These are phyloP conservation scores for Mucor mucedo DNA, from an alignment of 371 early-diverging fungal species.

Conservation along the genomic window DNA sequence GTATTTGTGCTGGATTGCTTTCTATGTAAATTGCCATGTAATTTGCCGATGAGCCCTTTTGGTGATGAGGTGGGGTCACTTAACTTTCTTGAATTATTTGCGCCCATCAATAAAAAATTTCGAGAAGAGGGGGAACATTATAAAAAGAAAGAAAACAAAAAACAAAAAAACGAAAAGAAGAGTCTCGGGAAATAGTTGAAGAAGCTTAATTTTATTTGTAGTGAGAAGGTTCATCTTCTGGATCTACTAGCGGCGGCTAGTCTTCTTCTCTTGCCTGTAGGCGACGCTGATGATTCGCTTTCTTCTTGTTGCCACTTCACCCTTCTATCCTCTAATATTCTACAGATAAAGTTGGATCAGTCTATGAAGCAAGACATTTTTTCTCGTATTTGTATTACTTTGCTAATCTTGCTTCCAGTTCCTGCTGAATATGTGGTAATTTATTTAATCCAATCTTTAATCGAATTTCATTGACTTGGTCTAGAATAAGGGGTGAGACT, in stretches of 20 bases:
- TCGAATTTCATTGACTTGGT: slow-evolving; percentile 48
- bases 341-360: slow-evolving; percentile 5
- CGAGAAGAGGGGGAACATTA: neutral
- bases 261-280: slow-evolving; percentile 8
- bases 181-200: neutral
- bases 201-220: neutral
- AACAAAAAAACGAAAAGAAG: neutral
- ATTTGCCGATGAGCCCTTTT: neutral
- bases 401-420: slow-evolving; percentile 51
- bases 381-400: slow-evolving; percentile 19
- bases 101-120: neutral
- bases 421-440: slow-evolving; percentile 52
- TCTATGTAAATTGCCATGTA: neutral
- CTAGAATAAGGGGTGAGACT: slow-evolving; percentile 15
- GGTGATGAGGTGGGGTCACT: neutral
- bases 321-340: slow-evolving; percentile 47
- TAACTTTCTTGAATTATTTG: slow-evolving; percentile 1
- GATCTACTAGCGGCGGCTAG: slow-evolving; percentile 3
- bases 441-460: slow-evolving; percentile 34
- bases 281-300: slow-evolving; percentile 1
- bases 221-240: slow-evolving; percentile 1
- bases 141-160: neutral
- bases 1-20: neutral
- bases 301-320: slow-evolving; percentile 49
- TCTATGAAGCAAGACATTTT: neutral